These are phyloP conservation scores for Silybum marianum DNA, from an alignment of 129 eudicot species.

Conservation along the genomic window DNA sequence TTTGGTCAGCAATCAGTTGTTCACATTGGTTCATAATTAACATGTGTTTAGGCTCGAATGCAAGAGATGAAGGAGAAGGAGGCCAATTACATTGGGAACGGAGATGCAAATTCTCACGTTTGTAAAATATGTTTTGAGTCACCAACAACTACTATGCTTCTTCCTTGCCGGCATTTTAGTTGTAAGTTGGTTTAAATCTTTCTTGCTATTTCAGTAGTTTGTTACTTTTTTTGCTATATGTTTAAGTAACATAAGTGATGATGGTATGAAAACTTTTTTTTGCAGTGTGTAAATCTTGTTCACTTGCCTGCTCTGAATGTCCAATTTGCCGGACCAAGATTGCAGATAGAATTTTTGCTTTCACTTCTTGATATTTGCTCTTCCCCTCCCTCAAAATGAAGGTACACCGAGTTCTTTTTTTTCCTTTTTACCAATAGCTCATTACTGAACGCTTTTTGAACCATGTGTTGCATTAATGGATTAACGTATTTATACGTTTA, in stretches of 20 bases:
- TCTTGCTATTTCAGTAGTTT: neutral
- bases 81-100: conserved; percentile 59
- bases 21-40: conserved; percentile 13
- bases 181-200: conserved; percentile 49
- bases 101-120: conserved; percentile 85
- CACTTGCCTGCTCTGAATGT: conserved; percentile 79
- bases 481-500: neutral
- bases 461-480: neutral
- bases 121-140: conserved; percentile 97
- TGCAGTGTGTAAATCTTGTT: conserved; percentile 89
- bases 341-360: conserved; percentile 75
- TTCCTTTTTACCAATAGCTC: neutral
- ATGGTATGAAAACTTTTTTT: conserved; percentile 13
- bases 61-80: conserved; percentile 94
- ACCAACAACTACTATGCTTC: conserved; percentile 92
- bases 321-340: conserved; percentile 80
- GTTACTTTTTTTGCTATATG: neutral
- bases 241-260: neutral
- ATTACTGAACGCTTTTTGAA: conserved; percentile 2
- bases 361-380: conserved; percentile 47
- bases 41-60: conserved; percentile 81
- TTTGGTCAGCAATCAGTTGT: neutral
- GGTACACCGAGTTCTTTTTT: conserved; percentile 36
- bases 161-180: conserved; percentile 96
- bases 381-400: conserved; percentile 41